Conservation (phyloP, 2,329 filamentous ascomycete species). For the Shiraia bambusicola region DNA sequence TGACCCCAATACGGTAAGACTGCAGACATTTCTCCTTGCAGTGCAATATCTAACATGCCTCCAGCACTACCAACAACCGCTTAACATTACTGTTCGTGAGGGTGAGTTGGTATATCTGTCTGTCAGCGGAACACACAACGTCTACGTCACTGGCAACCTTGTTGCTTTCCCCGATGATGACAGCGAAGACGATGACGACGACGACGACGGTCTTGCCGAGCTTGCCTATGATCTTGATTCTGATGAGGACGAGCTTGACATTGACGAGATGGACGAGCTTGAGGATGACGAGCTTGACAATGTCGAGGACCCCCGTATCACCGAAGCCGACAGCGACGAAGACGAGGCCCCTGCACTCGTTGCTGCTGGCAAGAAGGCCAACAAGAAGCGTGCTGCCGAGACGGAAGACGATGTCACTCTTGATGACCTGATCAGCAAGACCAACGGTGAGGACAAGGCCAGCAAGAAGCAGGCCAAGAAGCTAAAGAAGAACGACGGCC, state of each 20-base stretch:
- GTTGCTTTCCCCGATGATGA: slow-evolving; percentile 67
- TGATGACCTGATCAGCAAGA: slow-evolving; percentile 82
- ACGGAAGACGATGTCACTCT: slow-evolving; percentile 62
- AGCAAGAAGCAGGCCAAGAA: slow-evolving; percentile 99
- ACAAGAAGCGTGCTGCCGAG: slow-evolving; percentile 91
- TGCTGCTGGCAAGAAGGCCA: slow-evolving; percentile 51
- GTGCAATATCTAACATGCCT: slow-evolving; percentile 29
- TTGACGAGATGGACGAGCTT: slow-evolving; percentile 53
- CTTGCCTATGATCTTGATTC: slow-evolving; percentile 80
- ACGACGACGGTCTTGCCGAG: slow-evolving; percentile 59
- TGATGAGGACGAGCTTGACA: slow-evolving; percentile 72
- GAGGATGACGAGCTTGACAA: slow-evolving; percentile 54
- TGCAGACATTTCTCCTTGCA: slow-evolving; percentile 25
- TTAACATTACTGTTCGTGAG: slow-evolving; percentile 89
- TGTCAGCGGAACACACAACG: slow-evolving; percentile 82
- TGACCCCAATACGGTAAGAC: slow-evolving; percentile 81
- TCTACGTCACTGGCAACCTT: slow-evolving; percentile 96
- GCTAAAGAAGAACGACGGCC: slow-evolving; percentile 96
- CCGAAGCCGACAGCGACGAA: slow-evolving; percentile 79
- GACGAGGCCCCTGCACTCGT: slow-evolving; percentile 62
- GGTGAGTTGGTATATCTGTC: slow-evolving; percentile 91
- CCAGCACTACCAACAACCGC: slow-evolving; percentile 92
- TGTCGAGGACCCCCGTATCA: slow-evolving; percentile 76
- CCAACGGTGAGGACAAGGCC: slow-evolving; percentile 69
- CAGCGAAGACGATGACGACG: slow-evolving; percentile 62